Evolutionary conservation across 2,329 filamentous ascomycete species (phyloP).

Genomic region (Neurospora sp.): DNA sequence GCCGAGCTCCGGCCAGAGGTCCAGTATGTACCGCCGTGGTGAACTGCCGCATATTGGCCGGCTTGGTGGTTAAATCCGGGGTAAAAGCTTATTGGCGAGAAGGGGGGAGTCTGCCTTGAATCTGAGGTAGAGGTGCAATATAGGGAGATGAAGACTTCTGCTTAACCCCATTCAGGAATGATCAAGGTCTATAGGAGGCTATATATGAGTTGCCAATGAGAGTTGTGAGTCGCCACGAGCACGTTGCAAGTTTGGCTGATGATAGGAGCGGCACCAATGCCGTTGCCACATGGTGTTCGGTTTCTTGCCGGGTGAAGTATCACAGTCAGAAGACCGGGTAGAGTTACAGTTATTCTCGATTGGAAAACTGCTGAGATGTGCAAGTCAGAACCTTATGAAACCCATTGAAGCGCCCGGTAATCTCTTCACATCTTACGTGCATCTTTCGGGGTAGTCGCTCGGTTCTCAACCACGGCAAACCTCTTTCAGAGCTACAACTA

Average conservation of each 20-base stretch:
- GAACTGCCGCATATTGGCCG: conserved; percentile 14
- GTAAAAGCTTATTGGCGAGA: conserved; percentile 3
- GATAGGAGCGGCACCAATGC: background rate
- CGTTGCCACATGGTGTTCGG: background rate
- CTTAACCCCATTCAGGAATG: too few species aligned
- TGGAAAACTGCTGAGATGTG: too few species aligned
- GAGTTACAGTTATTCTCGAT: background rate
- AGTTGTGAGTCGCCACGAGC: background rate
- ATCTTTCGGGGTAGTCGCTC: too few species aligned
- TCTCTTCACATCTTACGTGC: too few species aligned
- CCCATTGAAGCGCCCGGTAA: too few species aligned
- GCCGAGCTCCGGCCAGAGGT: conserved; percentile 1
- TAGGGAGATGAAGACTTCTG: background rate
- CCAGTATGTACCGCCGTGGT: conserved; percentile 4
- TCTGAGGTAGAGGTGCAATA: background rate
- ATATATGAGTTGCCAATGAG: too few species aligned
- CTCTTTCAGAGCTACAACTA: too few species aligned
- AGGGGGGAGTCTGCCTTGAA: background rate
- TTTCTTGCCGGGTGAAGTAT: background rate
- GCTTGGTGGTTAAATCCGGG: conserved; percentile 12
- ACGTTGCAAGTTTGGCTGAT: too few species aligned
- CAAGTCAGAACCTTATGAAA: too few species aligned
- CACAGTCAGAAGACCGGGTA: background rate
- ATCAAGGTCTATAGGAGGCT: too few species aligned
- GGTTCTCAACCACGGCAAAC: too few species aligned